phyloP scores from a whole-genome alignment of 23 red algal species.

The Gracilaria vermiculophylla region DNA sequence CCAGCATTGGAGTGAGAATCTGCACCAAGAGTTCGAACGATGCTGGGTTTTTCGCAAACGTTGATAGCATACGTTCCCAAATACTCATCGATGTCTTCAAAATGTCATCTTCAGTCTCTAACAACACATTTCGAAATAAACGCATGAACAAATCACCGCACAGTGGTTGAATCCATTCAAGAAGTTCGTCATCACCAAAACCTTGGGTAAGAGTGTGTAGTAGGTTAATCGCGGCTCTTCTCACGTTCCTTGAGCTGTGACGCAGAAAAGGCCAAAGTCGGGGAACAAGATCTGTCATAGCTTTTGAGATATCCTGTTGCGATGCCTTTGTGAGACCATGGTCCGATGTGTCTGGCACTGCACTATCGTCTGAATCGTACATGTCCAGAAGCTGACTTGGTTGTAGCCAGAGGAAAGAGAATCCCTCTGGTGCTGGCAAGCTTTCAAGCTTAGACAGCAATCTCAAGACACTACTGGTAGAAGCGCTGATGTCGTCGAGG shows the following conservation, averaged over 20 bases:
- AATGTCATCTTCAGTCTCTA: slow-evolving; percentile 52
- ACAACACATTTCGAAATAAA: slow-evolving; percentile 52
- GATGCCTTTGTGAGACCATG: not conserved
- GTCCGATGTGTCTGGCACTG: not conserved
- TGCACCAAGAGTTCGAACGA: slow-evolving; percentile 2
- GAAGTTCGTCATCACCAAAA: slow-evolving; percentile 46
- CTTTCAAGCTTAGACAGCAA: slow-evolving; percentile 55
- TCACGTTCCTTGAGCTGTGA: slow-evolving; percentile 56
- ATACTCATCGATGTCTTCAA: slow-evolving; percentile 25
- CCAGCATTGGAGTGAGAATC: slow-evolving; percentile 13
- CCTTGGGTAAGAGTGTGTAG: slow-evolving; percentile 48
- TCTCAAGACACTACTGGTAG: slow-evolving; percentile 63
- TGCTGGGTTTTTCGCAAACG: not conserved
- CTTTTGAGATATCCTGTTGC: not conserved
- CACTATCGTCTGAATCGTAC: slow-evolving; percentile 29
- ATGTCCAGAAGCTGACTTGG: slow-evolving; percentile 3
- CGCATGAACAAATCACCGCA: slow-evolving; percentile 44
- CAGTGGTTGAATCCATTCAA: slow-evolving; percentile 26
- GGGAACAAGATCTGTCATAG: slow-evolving; percentile 43
- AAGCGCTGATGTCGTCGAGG: slow-evolving; percentile 90
- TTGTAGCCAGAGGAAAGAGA: slow-evolving; percentile 53
- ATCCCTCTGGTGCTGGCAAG: slow-evolving; percentile 37
- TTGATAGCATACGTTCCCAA: slow-evolving; percentile 27
- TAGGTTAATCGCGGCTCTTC: slow-evolving; percentile 66
- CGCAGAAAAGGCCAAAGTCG: slow-evolving; percentile 77